A percentile compares a stretch with the other conserved stretches of the same genome.
Conservation (phyloP, 768 basidiomycete genomes). For the Ramaria sp. region DNA sequence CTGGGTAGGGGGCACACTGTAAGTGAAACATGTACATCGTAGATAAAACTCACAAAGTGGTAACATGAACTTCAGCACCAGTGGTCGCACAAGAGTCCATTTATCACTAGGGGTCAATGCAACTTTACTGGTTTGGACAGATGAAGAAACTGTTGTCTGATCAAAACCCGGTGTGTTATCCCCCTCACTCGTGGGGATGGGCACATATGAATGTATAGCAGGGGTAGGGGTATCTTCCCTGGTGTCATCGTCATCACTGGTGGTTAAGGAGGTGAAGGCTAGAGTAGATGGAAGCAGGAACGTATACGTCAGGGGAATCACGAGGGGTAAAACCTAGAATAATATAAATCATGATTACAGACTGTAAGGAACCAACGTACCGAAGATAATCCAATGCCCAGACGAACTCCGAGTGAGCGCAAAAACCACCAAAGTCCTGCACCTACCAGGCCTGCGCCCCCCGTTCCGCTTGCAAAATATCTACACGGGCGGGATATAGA, state of each 20-base stretch:
- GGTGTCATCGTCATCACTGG: constrained; percentile 29
- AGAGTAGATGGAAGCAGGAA: constrained; percentile 60
- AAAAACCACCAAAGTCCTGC: constrained; percentile 95
- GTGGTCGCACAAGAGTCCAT: constrained; percentile 67
- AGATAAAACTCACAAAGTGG: constrained; percentile 61
- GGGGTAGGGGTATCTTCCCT: constrained; percentile 5
- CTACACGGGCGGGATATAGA: constrained; percentile 23
- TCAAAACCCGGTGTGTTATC: constrained; percentile 8
- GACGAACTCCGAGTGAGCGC: constrained; percentile 69
- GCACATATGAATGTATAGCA: constrained; percentile 19
- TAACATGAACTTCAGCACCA: constrained; percentile 81
- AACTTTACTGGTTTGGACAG: constrained; percentile 30
- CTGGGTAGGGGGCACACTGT: constrained; percentile 23
- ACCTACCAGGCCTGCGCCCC: constrained; percentile 86
- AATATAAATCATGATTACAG: not conserved
- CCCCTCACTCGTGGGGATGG: constrained; percentile 27
- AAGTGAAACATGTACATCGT: not conserved
- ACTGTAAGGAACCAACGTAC: constrained; percentile 30
- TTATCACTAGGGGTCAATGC: constrained; percentile 66
- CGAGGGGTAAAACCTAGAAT: constrained; percentile 65
- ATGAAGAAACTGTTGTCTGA: not conserved
- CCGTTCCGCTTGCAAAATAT: constrained; percentile 91
- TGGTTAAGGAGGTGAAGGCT: constrained; percentile 34
- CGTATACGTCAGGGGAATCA: constrained; percentile 69
- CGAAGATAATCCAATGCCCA: constrained; percentile 75